phyloP scores from a whole-genome alignment of 805 yeast genomes.

The Saccharomycopsis babjevae region DNA sequence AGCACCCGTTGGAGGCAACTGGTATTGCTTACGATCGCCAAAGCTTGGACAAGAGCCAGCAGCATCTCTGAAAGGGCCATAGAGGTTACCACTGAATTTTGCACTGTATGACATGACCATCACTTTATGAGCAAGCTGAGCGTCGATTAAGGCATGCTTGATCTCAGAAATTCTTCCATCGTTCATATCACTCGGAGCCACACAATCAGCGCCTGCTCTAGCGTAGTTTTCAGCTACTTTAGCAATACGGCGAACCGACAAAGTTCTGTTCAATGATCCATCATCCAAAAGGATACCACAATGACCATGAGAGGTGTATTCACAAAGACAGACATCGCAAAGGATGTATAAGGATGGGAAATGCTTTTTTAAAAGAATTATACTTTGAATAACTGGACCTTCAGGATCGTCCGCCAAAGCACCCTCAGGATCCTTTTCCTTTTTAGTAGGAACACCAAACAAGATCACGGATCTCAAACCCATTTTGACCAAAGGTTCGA shows the following conservation, averaged over 20 bases:
- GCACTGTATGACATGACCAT: slow-evolving; percentile 92
- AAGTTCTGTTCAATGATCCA: slow-evolving; percentile 69
- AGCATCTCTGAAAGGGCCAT: slow-evolving; percentile 97
- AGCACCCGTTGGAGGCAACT: slow-evolving; percentile 84
- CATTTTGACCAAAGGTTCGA: slow-evolving; percentile 57
- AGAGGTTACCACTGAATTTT: slow-evolving; percentile 80
- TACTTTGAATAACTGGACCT: slow-evolving; percentile 85
- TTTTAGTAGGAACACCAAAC: slow-evolving; percentile 82
- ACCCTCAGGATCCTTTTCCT: slow-evolving; percentile 69
- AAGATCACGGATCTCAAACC: slow-evolving; percentile 81
- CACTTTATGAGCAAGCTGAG: slow-evolving; percentile 75
- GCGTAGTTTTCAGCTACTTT: slow-evolving; percentile 95
- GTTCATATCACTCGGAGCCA: slow-evolving; percentile 96
- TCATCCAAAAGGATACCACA: slow-evolving; percentile 87
- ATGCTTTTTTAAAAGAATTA: slow-evolving; percentile 46
- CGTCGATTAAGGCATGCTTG: slow-evolving; percentile 71
- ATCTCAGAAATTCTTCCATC: slow-evolving; percentile 90
- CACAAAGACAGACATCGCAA: slow-evolving; percentile 95
- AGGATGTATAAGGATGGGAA: slow-evolving; percentile 82
- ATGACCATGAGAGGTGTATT: slow-evolving; percentile 96
- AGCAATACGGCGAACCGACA: slow-evolving; percentile 73
- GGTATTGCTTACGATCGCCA: slow-evolving; percentile 91
- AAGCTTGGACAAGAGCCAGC: slow-evolving; percentile 84
- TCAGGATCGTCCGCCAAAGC: slow-evolving; percentile 92
- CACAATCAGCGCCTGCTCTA: slow-evolving; percentile 88